phyloP scores from a whole-genome alignment of 805 yeast species.

The Ogataea dorogensis region DNA sequence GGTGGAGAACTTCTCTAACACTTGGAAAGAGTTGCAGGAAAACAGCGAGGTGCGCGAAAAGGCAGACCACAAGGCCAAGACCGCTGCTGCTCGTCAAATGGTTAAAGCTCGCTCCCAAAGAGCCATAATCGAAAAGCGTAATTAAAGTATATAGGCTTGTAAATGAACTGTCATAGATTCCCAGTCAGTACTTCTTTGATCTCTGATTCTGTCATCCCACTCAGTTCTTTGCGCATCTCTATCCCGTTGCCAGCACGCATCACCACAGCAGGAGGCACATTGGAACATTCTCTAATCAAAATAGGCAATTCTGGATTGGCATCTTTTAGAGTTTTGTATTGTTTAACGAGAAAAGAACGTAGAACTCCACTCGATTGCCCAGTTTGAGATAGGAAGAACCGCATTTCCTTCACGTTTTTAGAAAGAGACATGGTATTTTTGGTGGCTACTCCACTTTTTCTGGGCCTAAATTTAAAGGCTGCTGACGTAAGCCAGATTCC shows the following conservation, averaged over 20 bases:
- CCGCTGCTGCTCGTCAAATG: slow-evolving; percentile 30
- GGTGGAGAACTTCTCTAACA: slow-evolving; percentile 31
- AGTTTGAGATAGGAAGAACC: slow-evolving; percentile 80
- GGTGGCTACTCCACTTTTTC: slow-evolving; percentile 11
- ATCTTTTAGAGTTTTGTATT: slow-evolving; percentile 65
- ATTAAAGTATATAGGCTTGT: slow-evolving; percentile 9
- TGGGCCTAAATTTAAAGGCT: too few relatives aligned
- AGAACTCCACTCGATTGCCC: slow-evolving; percentile 59
- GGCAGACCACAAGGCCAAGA: slow-evolving; percentile 26
- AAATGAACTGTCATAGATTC: slow-evolving; percentile 10
- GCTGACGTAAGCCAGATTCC: slow-evolving; percentile 11
- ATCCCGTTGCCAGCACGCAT: slow-evolving; percentile 66
- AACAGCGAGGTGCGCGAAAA: slow-evolving; percentile 27
- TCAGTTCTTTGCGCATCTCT: slow-evolving; percentile 48
- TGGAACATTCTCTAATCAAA: slow-evolving; percentile 73
- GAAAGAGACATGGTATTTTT: slow-evolving; percentile 31
- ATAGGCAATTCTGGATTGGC: slow-evolving; percentile 68
- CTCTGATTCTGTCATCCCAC: slow-evolving; percentile 46
- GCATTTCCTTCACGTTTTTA: slow-evolving; percentile 68
- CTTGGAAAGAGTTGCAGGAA: slow-evolving; percentile 33
- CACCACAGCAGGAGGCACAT: slow-evolving; percentile 69
- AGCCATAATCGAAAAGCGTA: slow-evolving; percentile 31
- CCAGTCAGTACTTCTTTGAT: slow-evolving; percentile 37
- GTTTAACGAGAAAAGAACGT: slow-evolving; percentile 57
- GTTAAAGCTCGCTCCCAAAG: slow-evolving; percentile 26